Conservation (phyloP, 345 rosid species). For the Gossypium turneri region DNA sequence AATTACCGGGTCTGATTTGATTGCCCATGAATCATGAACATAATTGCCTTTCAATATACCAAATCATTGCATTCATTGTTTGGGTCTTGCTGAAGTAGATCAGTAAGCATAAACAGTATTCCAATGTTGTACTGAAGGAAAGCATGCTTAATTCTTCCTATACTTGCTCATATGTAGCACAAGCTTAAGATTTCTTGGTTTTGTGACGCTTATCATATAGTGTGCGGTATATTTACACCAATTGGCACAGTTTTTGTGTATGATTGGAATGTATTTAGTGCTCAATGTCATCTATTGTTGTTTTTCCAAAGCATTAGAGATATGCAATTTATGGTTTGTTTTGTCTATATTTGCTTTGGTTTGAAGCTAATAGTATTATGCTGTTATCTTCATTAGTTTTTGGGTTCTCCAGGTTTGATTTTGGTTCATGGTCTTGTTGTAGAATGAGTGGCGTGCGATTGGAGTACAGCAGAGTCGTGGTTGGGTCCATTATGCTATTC, state of each 20-base stretch:
- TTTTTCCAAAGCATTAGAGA: background rate
- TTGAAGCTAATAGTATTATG: background rate
- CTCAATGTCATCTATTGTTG: background rate
- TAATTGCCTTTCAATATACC: background rate
- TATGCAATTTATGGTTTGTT: background rate
- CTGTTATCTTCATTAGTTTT: background rate
- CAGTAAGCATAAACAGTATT: too few relatives aligned
- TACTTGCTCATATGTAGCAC: background rate
- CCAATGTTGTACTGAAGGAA: background rate
- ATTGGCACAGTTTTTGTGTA: background rate
- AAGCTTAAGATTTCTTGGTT: background rate
- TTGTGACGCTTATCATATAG: background rate
- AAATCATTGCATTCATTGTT: background rate
- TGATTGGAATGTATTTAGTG: background rate
- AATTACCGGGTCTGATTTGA: background rate
- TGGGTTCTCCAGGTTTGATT: background rate
- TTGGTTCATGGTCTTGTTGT: slow-evolving; percentile 4
- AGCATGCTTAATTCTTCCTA: background rate
- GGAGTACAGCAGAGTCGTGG: slow-evolving; percentile 99
- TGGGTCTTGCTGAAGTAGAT: too few relatives aligned
- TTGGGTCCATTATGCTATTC: slow-evolving; percentile 92
- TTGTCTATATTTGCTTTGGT: background rate
- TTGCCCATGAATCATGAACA: background rate
- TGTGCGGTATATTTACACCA: background rate
- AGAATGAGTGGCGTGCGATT: slow-evolving; percentile 93